These are phyloP conservation scores for Euphorbia schlechtendalii DNA, from an alignment of 441 rosid species.

Conservation along the genomic window DNA sequence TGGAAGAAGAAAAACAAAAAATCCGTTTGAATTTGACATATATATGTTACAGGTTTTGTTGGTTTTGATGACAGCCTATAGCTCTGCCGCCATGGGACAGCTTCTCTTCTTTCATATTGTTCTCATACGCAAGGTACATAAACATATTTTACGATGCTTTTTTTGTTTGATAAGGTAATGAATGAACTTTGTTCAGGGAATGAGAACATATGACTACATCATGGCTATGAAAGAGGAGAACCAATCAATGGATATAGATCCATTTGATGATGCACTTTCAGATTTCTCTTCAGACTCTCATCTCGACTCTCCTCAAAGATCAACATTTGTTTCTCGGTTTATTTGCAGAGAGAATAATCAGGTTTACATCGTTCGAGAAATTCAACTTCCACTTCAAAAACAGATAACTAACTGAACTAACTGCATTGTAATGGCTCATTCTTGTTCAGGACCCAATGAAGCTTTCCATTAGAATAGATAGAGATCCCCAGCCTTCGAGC, in stretches of 20 bases:
- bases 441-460: constrained; percentile 40
- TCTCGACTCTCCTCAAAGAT: constrained; percentile 68
- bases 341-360: constrained; percentile 52
- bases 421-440: constrained; percentile 1
- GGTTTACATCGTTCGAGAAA: constrained; percentile 29
- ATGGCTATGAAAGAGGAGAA: too few relatives aligned
- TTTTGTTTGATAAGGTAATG: constrained; percentile 11
- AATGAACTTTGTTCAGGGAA: constrained; percentile 40
- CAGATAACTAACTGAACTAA: background rate
- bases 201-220: constrained; percentile 94
- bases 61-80: constrained; percentile 69
- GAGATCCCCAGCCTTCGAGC: too few relatives aligned
- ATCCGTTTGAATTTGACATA: constrained; percentile 19
- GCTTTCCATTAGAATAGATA: constrained; percentile 69
- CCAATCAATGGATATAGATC: too few relatives aligned
- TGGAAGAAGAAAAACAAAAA: background rate
- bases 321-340: constrained; percentile 52
- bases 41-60: constrained; percentile 50
- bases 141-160: constrained; percentile 5
- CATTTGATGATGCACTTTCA: constrained; percentile 69
- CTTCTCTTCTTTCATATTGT: constrained; percentile 92
- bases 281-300: constrained; percentile 81
- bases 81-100: constrained; percentile 95
- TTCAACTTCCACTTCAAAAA: constrained; percentile 10
- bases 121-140: constrained; percentile 75